Evolutionary conservation across 2,329 filamentous ascomycete species (phyloP).

Genomic region (Penicillium sp.): DNA sequence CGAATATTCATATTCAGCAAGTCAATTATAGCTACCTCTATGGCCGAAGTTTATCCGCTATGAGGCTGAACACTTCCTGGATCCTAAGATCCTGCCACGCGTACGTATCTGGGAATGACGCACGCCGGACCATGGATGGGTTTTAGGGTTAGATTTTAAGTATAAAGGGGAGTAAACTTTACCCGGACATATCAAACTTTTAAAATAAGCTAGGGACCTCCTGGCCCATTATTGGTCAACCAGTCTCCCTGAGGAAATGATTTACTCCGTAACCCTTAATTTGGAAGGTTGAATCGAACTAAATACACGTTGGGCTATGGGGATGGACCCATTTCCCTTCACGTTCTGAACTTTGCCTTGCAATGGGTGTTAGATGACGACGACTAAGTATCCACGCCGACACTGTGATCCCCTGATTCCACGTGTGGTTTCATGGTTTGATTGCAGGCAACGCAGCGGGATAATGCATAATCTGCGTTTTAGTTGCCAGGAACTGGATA

Average conservation of each 20-base stretch:
- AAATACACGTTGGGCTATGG: not conserved
- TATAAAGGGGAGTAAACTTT: constrained; percentile 2
- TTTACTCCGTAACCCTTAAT: not conserved
- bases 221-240: not conserved
- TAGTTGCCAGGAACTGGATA: not conserved
- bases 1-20: too few relatives aligned
- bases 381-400: not conserved
- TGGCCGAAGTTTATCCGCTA: not conserved
- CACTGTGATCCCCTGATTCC: not conserved
- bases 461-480: not conserved
- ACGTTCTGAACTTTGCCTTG: not conserved
- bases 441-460: not conserved
- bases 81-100: not conserved
- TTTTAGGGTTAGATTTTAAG: not conserved
- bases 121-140: not conserved
- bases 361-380: not conserved
- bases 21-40: not conserved
- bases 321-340: not conserved
- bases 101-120: not conserved
- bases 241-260: not conserved
- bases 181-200: constrained; percentile 1
- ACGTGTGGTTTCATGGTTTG: not conserved
- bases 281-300: not conserved
- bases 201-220: not conserved
- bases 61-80: not conserved